Evolutionary conservation across 1,139 yeast species (phyloP), one percentile per base, ranked within the genome.

Genomic region (Nakaseomyces kungkrabaensis): DNA sequence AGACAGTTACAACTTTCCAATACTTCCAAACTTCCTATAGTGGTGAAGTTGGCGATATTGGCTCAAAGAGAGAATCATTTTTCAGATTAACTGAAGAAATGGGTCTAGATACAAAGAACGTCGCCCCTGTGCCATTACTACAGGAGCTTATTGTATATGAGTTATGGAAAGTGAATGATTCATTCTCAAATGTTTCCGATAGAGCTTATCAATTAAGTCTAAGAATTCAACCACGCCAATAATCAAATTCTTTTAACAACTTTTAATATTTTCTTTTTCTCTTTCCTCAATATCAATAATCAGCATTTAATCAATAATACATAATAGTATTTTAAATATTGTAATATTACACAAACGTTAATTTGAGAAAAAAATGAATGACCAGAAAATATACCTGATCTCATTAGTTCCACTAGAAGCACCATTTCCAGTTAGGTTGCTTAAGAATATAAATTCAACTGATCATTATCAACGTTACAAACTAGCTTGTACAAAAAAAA

Each of bases 1-100:
- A 82, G 53, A 77, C 86, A 44, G 76, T 89, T 49, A 82, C 90
- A n/a, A 88, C 82, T 56, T 71, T 88, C 44, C 95, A 87, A 67
- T 77, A 77, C 51, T 75, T 86, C 57, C 97, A 89, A 67, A 78
- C 82, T 49, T 75, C 83, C 0, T 85, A 83, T 62, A 68, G 65
- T 27, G 46, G 53, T 1, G 54, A 54, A 43, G 53, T 48, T n/a
- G 51, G 52, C 10, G 52, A 47, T 24, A 29, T 42, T 24, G 52
- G 53, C 34, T 48, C 48, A 34, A 60, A 57, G 34, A 54, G 68
- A 50, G 63, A 57, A 45, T 67, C 72, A 3, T 60, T 68, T 32
- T 69, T 69, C 49, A 63, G 63, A 50, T 24, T 68, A 13, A 51
- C 59, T 3, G 59, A 59, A n/a, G 58, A 60, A 44, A 43, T 62